phyloP scores from a whole-genome alignment of 2,329 filamentous ascomycete genomes.

The Exophiala alcalophila region DNA sequence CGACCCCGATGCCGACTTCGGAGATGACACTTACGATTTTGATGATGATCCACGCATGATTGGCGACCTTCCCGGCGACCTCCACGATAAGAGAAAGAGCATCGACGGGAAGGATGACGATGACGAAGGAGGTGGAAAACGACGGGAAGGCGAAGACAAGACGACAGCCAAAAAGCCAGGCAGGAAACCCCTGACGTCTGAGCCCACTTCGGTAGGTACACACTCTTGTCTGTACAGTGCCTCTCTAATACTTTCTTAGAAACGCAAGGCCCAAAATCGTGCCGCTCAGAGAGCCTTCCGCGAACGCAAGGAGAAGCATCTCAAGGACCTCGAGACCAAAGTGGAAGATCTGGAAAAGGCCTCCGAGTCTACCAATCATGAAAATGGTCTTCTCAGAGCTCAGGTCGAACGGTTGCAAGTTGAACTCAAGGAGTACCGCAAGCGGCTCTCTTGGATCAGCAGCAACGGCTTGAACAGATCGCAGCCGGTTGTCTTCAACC shows the following conservation, averaged over 20 bases:
- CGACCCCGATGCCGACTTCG: slow-evolving; percentile 68
- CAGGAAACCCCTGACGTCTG: slow-evolving; percentile 89
- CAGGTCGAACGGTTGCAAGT: slow-evolving; percentile 83
- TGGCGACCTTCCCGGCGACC: slow-evolving; percentile 63
- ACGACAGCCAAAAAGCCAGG: slow-evolving; percentile 93
- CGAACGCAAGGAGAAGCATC: slow-evolving; percentile 84
- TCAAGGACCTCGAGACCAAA: slow-evolving; percentile 53
- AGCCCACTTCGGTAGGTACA: slow-evolving; percentile 84
- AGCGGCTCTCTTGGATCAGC: slow-evolving; percentile 67
- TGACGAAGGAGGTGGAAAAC: slow-evolving; percentile 66
- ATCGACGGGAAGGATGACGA: slow-evolving; percentile 55
- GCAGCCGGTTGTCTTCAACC: slow-evolving; percentile 38
- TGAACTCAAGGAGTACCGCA: slow-evolving; percentile 87
- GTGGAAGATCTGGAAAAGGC: slow-evolving; percentile 69
- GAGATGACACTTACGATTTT: slow-evolving; percentile 72
- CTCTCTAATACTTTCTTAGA: slow-evolving; percentile 34
- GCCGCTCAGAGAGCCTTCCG: slow-evolving; percentile 91
- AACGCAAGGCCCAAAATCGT: slow-evolving; percentile 83
- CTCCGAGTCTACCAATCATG: slow-evolving; percentile 76
- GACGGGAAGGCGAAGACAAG: slow-evolving; percentile 80
- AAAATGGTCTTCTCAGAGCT: slow-evolving; percentile 79
- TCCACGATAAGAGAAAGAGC: slow-evolving; percentile 61
- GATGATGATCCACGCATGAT: slow-evolving; percentile 67
- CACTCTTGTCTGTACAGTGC: slow-evolving; percentile 2
- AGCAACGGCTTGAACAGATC: slow-evolving; percentile 48